Conservation (phyloP, 495 filamentous ascomycete species). For the Xanthoparmelia taractica region DNA sequence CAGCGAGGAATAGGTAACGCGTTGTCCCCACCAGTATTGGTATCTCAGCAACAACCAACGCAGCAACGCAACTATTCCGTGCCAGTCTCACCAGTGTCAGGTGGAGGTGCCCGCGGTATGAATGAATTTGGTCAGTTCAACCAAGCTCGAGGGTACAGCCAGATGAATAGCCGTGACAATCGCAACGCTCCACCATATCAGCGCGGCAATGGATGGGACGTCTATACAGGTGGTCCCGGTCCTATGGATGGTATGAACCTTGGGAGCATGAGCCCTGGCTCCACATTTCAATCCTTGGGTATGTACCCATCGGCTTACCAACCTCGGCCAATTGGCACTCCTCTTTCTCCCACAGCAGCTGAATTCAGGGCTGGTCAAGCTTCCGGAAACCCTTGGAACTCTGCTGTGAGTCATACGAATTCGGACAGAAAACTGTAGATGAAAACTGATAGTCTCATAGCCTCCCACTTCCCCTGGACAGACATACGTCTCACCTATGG, state of each 20-base stretch:
- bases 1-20: slow-evolving; percentile 14
- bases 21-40: slow-evolving; percentile 18
- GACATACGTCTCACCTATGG: slow-evolving; percentile 77
- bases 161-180: slow-evolving; percentile 34
- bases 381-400: slow-evolving; percentile 44
- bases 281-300: slow-evolving; percentile 41
- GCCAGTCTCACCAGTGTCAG: slow-evolving; percentile 33
- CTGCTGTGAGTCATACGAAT: slow-evolving; percentile 36
- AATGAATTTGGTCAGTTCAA: slow-evolving; percentile 33
- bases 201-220: slow-evolving; percentile 26
- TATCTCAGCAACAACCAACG: slow-evolving; percentile 24
- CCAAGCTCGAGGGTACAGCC: slow-evolving; percentile 35
- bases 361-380: slow-evolving; percentile 57
- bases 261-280: slow-evolving; percentile 33
- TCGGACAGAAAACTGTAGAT: not conserved
- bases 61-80: slow-evolving; percentile 40
- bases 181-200: slow-evolving; percentile 32
- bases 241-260: slow-evolving; percentile 28
- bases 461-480: slow-evolving; percentile 47
- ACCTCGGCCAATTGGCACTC: slow-evolving; percentile 64
- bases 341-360: slow-evolving; percentile 74
- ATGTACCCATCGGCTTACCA: slow-evolving; percentile 54
- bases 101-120: slow-evolving; percentile 25
- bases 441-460: slow-evolving; percentile 11
- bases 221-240: slow-evolving; percentile 14